Conservation (phyloP, 2,329 filamentous ascomycete genomes). For the Cercospora sesami region DNA sequence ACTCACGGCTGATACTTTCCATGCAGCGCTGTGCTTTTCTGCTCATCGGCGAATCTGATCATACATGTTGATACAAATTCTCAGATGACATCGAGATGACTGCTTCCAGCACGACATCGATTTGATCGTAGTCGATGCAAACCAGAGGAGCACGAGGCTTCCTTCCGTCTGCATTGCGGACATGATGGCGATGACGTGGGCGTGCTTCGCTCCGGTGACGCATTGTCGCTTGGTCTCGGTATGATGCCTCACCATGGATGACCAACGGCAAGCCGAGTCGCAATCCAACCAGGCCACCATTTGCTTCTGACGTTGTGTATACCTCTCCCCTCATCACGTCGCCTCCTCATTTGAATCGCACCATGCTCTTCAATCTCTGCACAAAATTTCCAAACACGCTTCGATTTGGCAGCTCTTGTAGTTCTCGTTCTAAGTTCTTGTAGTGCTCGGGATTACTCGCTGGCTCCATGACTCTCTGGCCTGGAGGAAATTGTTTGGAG, state of each 20-base stretch:
- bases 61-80: background rate
- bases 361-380: constrained; percentile 51
- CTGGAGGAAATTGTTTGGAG: constrained; percentile 52
- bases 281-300: background rate
- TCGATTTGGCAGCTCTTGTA: constrained; percentile 55
- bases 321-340: background rate
- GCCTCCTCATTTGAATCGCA: constrained; percentile 45
- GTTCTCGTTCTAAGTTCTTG: constrained; percentile 53
- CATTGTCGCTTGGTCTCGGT: background rate
- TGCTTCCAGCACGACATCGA: background rate
- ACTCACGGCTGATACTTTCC: background rate
- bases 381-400: constrained; percentile 48
- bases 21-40: background rate
- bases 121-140: background rate
- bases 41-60: background rate
- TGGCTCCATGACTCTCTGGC: constrained; percentile 51
- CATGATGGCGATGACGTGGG: background rate
- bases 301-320: background rate
- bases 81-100: background rate
- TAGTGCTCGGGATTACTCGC: constrained; percentile 55
- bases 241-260: background rate
- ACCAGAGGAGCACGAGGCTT: background rate
- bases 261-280: background rate
- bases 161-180: background rate
- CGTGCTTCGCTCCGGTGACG: background rate